These are phyloP conservation scores for Coccomyxa sp. DNA, from an alignment of 139 green algal genomes.

Conservation along the genomic window DNA sequence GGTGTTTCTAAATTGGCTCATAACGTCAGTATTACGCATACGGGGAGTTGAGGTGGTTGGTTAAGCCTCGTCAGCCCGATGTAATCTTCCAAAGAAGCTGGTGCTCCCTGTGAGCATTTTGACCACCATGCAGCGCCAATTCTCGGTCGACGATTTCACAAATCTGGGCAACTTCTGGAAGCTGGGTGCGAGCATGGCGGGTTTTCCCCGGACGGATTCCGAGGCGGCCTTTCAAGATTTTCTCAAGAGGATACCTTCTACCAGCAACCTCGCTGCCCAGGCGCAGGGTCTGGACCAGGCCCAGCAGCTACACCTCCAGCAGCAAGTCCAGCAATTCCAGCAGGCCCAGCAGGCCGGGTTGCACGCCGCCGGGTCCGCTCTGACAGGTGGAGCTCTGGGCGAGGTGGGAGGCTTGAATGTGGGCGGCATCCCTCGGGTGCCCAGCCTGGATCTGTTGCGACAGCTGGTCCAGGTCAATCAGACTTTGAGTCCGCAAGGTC, in stretches of 20 bases:
- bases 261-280: conserved; percentile 46
- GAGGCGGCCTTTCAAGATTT: conserved; percentile 67
- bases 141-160: conserved; percentile 38
- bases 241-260: conserved; percentile 65
- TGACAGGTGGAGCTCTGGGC: not conserved
- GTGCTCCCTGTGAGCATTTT: too few species aligned
- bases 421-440: conserved; percentile 52
- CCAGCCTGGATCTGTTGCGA: conserved; percentile 56
- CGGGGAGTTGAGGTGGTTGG: too few species aligned
- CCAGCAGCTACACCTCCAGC: conserved; percentile 30
- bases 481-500: conserved; percentile 1
- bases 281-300: conserved; percentile 8
- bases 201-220: conserved; percentile 46
- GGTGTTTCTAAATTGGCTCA: too few species aligned
- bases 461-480: conserved; percentile 43
- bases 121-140: conserved; percentile 23
- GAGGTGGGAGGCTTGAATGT: conserved; percentile 9
- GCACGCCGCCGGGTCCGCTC: not conserved
- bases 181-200: conserved; percentile 19
- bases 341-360: conserved; percentile 15
- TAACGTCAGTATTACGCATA: too few species aligned
- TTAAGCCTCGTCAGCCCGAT: too few species aligned
- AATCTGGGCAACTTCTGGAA: conserved; percentile 38
- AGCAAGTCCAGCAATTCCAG: conserved; percentile 28
- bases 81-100: too few species aligned